A percentile compares a stretch with the other conserved stretches of the same genome.
phyloP scores from a whole-genome alignment of 1,284 basidiomycete species.

The Ustilago esculenta region DNA sequence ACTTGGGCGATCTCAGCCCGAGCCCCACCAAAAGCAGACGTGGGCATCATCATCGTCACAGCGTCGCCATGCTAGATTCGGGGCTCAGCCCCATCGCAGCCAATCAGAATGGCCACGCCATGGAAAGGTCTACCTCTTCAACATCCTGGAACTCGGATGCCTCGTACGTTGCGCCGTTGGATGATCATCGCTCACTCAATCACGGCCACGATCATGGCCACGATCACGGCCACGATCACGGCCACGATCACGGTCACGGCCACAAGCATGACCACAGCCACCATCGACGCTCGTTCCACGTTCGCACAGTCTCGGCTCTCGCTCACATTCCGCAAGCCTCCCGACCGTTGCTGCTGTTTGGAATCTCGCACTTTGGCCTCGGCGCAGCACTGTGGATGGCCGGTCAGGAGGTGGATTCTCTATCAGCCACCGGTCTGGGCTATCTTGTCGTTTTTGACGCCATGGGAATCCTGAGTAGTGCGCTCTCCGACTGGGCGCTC shows the following conservation, averaged over 20 bases:
- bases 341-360: slow-evolving; percentile 68
- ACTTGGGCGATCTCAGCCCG: slow-evolving; percentile 22
- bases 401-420: slow-evolving; percentile 88
- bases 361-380: slow-evolving; percentile 69
- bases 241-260: slow-evolving; percentile 15
- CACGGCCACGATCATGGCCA: too few relatives aligned
- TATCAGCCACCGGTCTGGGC: slow-evolving; percentile 87
- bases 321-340: slow-evolving; percentile 65
- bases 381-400: slow-evolving; percentile 80
- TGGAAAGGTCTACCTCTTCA: slow-evolving; percentile 34
- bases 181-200: slow-evolving; percentile 13
- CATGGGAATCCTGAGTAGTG: slow-evolving; percentile 54
- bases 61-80: slow-evolving; percentile 51
- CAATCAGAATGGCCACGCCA: slow-evolving; percentile 19
- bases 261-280: slow-evolving; percentile 24
- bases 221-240: too few relatives aligned
- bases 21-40: slow-evolving; percentile 50
- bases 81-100: slow-evolving; percentile 26
- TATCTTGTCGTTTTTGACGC: slow-evolving; percentile 97
- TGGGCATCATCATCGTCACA: slow-evolving; percentile 57
- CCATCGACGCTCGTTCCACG: slow-evolving; percentile 21
- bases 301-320: slow-evolving; percentile 40
- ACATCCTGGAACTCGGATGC: slow-evolving; percentile 30
- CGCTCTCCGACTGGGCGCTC: slow-evolving; percentile 38
- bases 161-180: slow-evolving; percentile 3